Conservation (phyloP, 768 basidiomycete species). For the Mycena belliarum region DNA sequence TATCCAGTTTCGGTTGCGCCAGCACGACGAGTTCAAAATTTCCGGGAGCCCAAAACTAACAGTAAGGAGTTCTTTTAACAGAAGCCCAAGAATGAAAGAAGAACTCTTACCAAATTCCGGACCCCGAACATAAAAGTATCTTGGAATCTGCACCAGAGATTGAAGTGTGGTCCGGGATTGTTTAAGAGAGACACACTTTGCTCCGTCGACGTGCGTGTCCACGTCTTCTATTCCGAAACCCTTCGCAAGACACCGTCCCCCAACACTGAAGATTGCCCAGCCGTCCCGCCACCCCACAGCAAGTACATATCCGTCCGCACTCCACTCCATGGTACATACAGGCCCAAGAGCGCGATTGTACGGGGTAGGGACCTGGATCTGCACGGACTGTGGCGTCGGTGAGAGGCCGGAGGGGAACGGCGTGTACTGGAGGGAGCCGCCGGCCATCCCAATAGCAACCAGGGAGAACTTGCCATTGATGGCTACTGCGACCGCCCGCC, state of each 20-base stretch:
- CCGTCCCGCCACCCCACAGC: slow-evolving; percentile 90
- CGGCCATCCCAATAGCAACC: slow-evolving; percentile 68
- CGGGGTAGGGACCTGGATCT: slow-evolving; percentile 61
- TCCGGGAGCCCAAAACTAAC: slow-evolving; percentile 90
- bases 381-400: slow-evolving; percentile 59
- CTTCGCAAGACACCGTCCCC: slow-evolving; percentile 83
- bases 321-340: slow-evolving; percentile 82
- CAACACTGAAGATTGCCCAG: slow-evolving; percentile 90
- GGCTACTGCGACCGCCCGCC: slow-evolving; percentile 62
- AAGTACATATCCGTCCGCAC: slow-evolving; percentile 91
- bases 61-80: no score
- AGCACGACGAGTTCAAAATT: slow-evolving; percentile 87
- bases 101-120: slow-evolving; percentile 54
- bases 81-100: neutral
- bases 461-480: slow-evolving; percentile 83
- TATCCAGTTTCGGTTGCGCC: slow-evolving; percentile 51
- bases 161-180: slow-evolving; percentile 7
- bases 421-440: slow-evolving; percentile 63
- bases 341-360: slow-evolving; percentile 60
- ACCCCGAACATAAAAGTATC: slow-evolving; percentile 88
- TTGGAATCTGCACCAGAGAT: slow-evolving; percentile 50
- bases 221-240: slow-evolving; percentile 68
- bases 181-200: slow-evolving; percentile 37
- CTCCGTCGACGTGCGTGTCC: slow-evolving; percentile 43
- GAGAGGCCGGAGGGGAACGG: slow-evolving; percentile 68